phyloP scores from a whole-genome alignment of 768 basidiomycete genomes.

The Cyclocybe cylindracea region DNA sequence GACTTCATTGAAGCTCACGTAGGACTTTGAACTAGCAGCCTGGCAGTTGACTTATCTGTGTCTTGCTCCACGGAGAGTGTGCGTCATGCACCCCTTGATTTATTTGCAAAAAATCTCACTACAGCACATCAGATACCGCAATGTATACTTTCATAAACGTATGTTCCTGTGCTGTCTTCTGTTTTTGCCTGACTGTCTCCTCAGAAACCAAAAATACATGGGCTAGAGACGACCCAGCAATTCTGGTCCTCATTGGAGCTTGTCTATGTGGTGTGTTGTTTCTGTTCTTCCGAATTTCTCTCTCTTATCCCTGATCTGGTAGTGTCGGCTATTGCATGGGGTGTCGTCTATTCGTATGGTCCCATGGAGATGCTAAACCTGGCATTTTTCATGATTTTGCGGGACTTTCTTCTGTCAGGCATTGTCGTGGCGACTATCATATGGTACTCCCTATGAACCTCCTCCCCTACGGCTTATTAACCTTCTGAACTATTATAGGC shows the following conservation, averaged over 20 bases:
- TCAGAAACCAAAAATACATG: conserved; percentile 97
- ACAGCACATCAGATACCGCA: conserved; percentile 66
- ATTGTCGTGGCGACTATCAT: conserved; percentile 72
- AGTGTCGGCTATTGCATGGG: conserved; percentile 89
- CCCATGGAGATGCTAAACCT: conserved; percentile 58
- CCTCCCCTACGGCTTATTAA: conserved; percentile 1
- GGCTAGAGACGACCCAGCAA: conserved; percentile 97
- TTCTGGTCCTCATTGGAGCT: conserved; percentile 81
- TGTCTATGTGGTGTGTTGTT: conserved; percentile 66
- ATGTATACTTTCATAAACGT: conserved; percentile 99
- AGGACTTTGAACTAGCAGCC: conserved; percentile 97
- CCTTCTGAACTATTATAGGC: conserved; percentile 34
- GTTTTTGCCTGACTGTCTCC: background rate
- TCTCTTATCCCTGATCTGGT: background rate
- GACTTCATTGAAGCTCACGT: conserved; percentile 5
- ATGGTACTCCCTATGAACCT: conserved; percentile 49
- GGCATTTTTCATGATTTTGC: conserved; percentile 79
- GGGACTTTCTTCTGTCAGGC: conserved; percentile 86
- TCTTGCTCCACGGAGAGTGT: conserved; percentile 92
- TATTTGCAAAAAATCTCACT: conserved; percentile 1
- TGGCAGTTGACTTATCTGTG: conserved; percentile 97
- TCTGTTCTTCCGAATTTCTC: background rate
- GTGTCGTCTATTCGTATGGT: conserved; percentile 74
- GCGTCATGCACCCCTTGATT: conserved; percentile 24
- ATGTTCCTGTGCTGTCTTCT: conserved; percentile 24